Evolutionary conservation across 2,329 filamentous ascomycete genomes (phyloP).

Genomic region (Fusarium illudens): DNA sequence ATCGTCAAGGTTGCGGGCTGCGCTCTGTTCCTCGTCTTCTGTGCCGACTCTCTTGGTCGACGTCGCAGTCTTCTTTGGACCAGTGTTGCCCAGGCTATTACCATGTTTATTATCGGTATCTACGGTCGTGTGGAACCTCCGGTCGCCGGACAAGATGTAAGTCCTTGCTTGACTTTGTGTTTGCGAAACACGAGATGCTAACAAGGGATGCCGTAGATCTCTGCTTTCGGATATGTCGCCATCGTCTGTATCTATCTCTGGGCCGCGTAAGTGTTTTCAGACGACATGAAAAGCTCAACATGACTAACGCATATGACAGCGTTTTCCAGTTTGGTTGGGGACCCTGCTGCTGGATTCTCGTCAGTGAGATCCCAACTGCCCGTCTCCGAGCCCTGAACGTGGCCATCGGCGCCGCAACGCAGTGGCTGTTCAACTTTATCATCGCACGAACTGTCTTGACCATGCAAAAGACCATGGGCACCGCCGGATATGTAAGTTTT

Average conservation of each 20-base stretch:
- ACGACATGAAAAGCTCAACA: background rate
- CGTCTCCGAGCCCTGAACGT: constrained; percentile 73
- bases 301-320: constrained; percentile 37
- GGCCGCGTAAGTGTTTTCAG: constrained; percentile 54
- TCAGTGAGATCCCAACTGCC: constrained; percentile 73
- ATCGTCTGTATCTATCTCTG: constrained; percentile 78
- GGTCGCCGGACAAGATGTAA: constrained; percentile 55
- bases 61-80: constrained; percentile 69
- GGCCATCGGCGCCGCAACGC: constrained; percentile 71
- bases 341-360: constrained; percentile 76
- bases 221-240: constrained; percentile 73
- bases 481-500: constrained; percentile 51
- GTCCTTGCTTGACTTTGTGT: constrained; percentile 7
- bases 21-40: constrained; percentile 70
- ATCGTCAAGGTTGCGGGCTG: constrained; percentile 74
- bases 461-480: constrained; percentile 67
- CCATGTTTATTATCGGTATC: constrained; percentile 76
- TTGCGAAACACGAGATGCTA: background rate
- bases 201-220: constrained; percentile 51
- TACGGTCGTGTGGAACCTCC: constrained; percentile 72
- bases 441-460: constrained; percentile 70
- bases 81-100: constrained; percentile 65
- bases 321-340: constrained; percentile 78
- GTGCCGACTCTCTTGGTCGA: constrained; percentile 74
- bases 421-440: constrained; percentile 80